Percentiles rank a stretch among this genome's conserved stretches.
These are phyloP conservation scores for Coccinonectria pachysandricola DNA, from an alignment of 2,329 filamentous ascomycete genomes.

Conservation along the genomic window DNA sequence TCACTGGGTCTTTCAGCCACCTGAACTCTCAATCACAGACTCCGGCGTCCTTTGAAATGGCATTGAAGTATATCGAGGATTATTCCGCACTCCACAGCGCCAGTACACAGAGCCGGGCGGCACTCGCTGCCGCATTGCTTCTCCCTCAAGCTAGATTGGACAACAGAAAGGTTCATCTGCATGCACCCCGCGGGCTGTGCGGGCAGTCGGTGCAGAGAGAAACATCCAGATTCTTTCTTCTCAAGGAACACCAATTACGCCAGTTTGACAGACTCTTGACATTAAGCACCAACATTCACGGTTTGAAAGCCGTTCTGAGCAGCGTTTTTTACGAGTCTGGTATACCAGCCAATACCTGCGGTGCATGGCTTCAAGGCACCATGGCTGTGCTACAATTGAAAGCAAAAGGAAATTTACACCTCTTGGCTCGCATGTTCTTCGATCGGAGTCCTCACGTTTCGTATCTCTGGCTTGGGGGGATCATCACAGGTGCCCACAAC, in stretches of 20 bases:
- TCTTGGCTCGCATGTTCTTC: conserved; percentile 6
- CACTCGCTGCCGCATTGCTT: conserved; percentile 2
- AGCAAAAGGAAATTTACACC: conserved; percentile 1
- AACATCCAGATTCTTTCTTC: neutral
- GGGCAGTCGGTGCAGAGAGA: neutral
- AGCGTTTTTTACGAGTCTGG: conserved; percentile 5
- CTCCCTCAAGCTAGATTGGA: conserved; percentile 2
- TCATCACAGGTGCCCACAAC: conserved; percentile 3
- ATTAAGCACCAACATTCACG: conserved; percentile 1
- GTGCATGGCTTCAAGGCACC: conserved; percentile 6
- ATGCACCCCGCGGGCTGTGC: neutral
- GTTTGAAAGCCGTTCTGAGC: conserved; percentile 4
- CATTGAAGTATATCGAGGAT: conserved; percentile 2
- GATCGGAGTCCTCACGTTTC: conserved; percentile 2
- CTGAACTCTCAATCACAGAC: neutral
- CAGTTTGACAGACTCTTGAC: conserved; percentile 5
- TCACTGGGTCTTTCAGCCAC: neutral
- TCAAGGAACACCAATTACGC: neutral
- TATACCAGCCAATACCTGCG: conserved; percentile 3
- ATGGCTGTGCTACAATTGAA: conserved; percentile 3
- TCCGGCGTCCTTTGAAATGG: conserved; percentile 1
- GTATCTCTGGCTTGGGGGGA: conserved; percentile 3
- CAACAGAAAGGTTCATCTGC: conserved; percentile 2
- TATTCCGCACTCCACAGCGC: conserved; percentile 2
- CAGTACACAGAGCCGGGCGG: conserved; percentile 1